Conservation (phyloP, 2,329 filamentous ascomycete genomes). For the Zymoseptoria pseudotritici region DNA sequence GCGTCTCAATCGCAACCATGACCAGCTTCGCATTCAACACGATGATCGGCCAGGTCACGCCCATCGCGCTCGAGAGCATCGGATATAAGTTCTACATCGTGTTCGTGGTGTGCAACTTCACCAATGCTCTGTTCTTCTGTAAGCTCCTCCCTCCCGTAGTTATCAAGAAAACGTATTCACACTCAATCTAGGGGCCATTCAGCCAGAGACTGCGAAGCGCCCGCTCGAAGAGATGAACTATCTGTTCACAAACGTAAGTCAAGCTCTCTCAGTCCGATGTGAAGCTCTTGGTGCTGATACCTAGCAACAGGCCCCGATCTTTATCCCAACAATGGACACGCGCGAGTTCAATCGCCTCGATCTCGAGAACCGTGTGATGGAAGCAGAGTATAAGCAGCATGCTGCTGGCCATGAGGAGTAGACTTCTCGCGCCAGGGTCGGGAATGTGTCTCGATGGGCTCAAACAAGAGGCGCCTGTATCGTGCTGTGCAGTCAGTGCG, state of each 20-base stretch:
- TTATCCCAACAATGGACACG: constrained; percentile 53
- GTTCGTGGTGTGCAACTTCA: constrained; percentile 63
- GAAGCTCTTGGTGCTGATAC: constrained; percentile 10
- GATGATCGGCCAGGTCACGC: constrained; percentile 64
- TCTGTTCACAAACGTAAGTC: constrained; percentile 45
- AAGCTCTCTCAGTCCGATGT: constrained; percentile 9
- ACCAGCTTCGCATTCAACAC: constrained; percentile 65
- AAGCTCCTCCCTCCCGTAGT: not conserved
- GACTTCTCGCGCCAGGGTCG: not conserved
- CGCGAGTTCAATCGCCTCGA: constrained; percentile 48
- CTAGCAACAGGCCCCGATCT: constrained; percentile 42
- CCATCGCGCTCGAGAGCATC: constrained; percentile 50
- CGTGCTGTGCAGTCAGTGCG: not conserved
- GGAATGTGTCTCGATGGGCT: not conserved
- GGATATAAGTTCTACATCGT: constrained; percentile 53
- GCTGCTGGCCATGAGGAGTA: constrained; percentile 19
- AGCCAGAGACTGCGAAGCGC: constrained; percentile 58
- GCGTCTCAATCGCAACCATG: constrained; percentile 69
- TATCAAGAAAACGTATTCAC: not conserved
- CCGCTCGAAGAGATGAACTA: constrained; percentile 63
- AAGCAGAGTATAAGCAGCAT: constrained; percentile 48
- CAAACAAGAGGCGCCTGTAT: not conserved
- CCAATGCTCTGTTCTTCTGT: constrained; percentile 60
- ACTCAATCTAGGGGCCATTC: constrained; percentile 39
- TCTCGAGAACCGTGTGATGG: constrained; percentile 51